Conservation (phyloP, 1,139 yeast species). For the Suhomyces ambrosiae region DNA sequence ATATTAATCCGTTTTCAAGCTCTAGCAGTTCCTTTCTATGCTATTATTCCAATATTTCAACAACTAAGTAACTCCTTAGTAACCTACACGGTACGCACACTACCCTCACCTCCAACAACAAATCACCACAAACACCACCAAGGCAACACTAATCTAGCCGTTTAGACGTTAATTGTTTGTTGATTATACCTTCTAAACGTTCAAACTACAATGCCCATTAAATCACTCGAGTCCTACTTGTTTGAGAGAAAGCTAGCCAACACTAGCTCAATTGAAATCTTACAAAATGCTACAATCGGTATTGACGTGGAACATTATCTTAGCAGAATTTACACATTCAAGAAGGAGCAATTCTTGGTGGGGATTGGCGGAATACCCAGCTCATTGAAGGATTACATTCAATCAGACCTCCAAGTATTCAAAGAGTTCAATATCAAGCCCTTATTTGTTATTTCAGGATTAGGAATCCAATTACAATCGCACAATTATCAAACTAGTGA, state of each 20-base stretch:
- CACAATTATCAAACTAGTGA: slow-evolving; percentile 38
- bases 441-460: slow-evolving; percentile 71
- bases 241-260: slow-evolving; percentile 70
- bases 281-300: slow-evolving; percentile 74
- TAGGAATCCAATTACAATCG: slow-evolving; percentile 40
- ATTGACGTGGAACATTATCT: slow-evolving; percentile 84
- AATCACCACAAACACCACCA: too few species aligned
- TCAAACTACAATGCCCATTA: slow-evolving; percentile 59
- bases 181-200: too few species aligned
- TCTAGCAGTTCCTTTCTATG: too few species aligned
- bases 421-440: slow-evolving; percentile 69
- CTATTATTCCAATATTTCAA: too few species aligned
- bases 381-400: slow-evolving; percentile 58
- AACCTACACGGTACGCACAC: too few species aligned
- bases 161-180: too few species aligned
- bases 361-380: slow-evolving; percentile 86
- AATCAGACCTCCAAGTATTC: slow-evolving; percentile 64
- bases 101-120: too few species aligned
- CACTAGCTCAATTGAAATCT: slow-evolving; percentile 62
- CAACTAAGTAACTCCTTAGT: too few species aligned
- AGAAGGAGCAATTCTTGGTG: slow-evolving; percentile 70
- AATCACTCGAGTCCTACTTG: slow-evolving; percentile 68
- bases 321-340: slow-evolving; percentile 59
- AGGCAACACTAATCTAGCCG: too few species aligned
- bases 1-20: too few species aligned